Percentiles rank a stretch among this genome's conserved stretches.
Evolutionary conservation across 2,329 filamentous ascomycete species (phyloP).

Genomic region (Neophaeococcomyces aloes): DNA sequence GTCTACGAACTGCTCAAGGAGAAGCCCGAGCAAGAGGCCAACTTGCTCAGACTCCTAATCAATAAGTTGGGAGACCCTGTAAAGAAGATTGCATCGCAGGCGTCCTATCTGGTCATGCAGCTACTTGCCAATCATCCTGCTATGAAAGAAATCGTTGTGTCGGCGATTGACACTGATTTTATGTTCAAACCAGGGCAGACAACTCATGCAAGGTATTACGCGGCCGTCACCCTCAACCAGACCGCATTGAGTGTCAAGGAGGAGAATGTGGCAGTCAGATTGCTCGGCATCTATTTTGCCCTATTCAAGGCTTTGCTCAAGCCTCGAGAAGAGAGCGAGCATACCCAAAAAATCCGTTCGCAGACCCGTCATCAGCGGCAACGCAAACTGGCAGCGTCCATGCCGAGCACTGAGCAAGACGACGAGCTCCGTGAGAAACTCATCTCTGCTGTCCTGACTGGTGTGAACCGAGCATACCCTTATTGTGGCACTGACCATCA

Average conservation of each 20-base stretch:
- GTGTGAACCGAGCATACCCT: conserved; percentile 90
- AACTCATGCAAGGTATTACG: conserved; percentile 85
- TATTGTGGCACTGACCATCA: conserved; percentile 74
- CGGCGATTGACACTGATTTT: conserved; percentile 74
- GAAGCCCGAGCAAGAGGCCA: conserved; percentile 95
- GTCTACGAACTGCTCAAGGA: conserved; percentile 85
- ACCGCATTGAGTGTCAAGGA: conserved; percentile 83
- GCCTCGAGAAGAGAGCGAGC: conserved; percentile 34
- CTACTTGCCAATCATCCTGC: conserved; percentile 77
- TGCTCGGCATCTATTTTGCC: conserved; percentile 86
- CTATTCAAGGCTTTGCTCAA: conserved; percentile 78
- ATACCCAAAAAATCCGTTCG: conserved; percentile 25
- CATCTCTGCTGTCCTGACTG: conserved; percentile 80
- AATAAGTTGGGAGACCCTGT: conserved; percentile 95
- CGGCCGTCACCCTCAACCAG: conserved; percentile 92
- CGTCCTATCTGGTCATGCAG: conserved; percentile 88
- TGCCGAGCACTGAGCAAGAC: conserved; percentile 35
- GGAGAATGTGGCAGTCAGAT: conserved; percentile 63
- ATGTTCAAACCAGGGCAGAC: conserved; percentile 80
- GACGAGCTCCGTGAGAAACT: conserved; percentile 80
- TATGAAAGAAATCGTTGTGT: conserved; percentile 86
- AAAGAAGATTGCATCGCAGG: conserved; percentile 86
- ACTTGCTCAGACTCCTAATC: conserved; percentile 77
- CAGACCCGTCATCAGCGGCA: conserved; percentile 8
- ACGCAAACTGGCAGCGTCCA: conserved; percentile 10